Base-by-base conservation (phyloP, 163 green algal species). In the Chlorella variabilis region DNA sequence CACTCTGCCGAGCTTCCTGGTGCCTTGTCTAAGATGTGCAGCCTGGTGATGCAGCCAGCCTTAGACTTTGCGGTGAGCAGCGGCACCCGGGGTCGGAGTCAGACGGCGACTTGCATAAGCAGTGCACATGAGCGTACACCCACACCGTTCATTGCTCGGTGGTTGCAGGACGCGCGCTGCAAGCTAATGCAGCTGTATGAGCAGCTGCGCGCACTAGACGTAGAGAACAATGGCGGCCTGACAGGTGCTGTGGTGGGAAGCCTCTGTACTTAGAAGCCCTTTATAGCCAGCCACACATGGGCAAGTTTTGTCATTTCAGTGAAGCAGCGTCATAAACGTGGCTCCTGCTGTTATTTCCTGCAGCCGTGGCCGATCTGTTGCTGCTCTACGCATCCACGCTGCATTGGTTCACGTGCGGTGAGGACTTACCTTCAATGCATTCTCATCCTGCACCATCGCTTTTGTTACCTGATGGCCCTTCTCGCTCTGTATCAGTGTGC, bases 341-440 rank as follows among this genome's bases (percentile, higher is more conserved):
- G n/a, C n/a, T n/a, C n/a, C n/a, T n/a, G n/a, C n/a, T n/a, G n/a
- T n/a, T n/a, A n/a, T n/a, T n/a, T n/a, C n/a, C n/a, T 36, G 70
- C 70, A 77, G 73, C 91, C 11, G 75, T 70, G 27, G 92, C 92
- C 18, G 94, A 98, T 87, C 76, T 96, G 73, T 67, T 93, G 78
- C 71, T 90, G 41, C 73, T 97, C 33, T 96, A 97, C 73, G 91
- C 86, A 7, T 75, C 71, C 70, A 97, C 94, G 15, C 48, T 88
- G 21, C 73, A 45, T 31, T 80, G 73, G 73, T 58, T 70, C 38
- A 80, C 73, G 8, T 80, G 73, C 39, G 73, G 73, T 80, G 56
- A 58, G 73, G 11, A 11, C 11, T 54, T 54, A 15, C 45, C 15
- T 34, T 36, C 20, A 4, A 13, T 17, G 36, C 70, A n/a, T 42